phyloP scores from a whole-genome alignment of 1,139 yeast genomes.

The Zygosaccharomyces pseudobailii region DNA sequence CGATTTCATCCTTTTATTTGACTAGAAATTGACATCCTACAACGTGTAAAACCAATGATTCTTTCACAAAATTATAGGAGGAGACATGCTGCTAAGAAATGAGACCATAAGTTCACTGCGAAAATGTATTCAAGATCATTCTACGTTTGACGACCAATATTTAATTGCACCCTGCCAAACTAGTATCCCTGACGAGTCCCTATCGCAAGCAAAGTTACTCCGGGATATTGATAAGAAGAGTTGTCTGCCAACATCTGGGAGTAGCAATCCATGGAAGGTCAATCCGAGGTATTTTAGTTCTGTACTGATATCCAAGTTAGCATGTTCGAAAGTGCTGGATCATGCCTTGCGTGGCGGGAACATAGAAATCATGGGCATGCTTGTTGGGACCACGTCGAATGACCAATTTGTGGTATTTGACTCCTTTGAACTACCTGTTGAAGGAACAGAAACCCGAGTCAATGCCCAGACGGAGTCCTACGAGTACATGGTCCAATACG shows the following conservation, averaged over 20 bases:
- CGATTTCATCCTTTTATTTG: too few relatives aligned
- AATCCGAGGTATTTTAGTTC: slow-evolving; percentile 43
- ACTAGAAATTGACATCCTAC: too few relatives aligned
- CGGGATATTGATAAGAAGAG: background rate
- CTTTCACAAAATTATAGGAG: background rate
- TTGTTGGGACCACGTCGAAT: slow-evolving; percentile 67
- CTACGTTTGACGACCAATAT: background rate
- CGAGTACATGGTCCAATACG: slow-evolving; percentile 87
- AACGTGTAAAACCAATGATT: background rate
- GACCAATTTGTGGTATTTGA: slow-evolving; percentile 70
- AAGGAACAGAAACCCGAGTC: slow-evolving; percentile 93
- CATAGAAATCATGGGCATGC: slow-evolving; percentile 94
- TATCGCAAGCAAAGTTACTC: slow-evolving; percentile 4
- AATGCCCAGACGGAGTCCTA: slow-evolving; percentile 93
- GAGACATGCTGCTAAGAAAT: slow-evolving; percentile 5
- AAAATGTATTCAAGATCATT: background rate
- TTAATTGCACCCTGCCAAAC: background rate
- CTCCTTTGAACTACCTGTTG: slow-evolving; percentile 83
- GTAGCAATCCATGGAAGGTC: slow-evolving; percentile 5
- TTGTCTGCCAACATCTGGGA: background rate
- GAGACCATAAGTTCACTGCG: slow-evolving; percentile 8
- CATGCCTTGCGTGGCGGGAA: slow-evolving; percentile 85
- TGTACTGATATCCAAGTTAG: slow-evolving; percentile 67
- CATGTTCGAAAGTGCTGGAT: slow-evolving; percentile 70
- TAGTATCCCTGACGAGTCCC: slow-evolving; percentile 1